Percentiles rank a stretch among this genome's conserved stretches.
Conservation (phyloP, 2,329 filamentous ascomycete species). For the Paecilomyces variotii region DNA sequence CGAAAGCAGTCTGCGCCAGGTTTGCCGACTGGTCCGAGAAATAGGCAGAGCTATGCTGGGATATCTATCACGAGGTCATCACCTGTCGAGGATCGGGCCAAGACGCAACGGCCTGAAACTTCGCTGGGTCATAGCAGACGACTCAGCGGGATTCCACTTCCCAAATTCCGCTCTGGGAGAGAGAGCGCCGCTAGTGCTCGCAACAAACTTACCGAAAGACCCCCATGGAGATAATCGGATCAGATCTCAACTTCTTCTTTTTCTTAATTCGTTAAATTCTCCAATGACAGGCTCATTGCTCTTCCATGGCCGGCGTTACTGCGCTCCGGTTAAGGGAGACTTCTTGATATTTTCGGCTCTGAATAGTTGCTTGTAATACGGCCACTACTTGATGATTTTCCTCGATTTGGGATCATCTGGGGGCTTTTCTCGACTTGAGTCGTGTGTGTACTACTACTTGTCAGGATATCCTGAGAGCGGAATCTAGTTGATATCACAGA, state of each 20-base stretch:
- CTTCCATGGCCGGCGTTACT: not conserved
- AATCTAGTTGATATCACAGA: not conserved
- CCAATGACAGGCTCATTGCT: not conserved
- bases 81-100: constrained; percentile 14
- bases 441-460: not conserved
- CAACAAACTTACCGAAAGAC: constrained; percentile 23
- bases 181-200: constrained; percentile 17
- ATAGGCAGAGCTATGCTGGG: constrained; percentile 31
- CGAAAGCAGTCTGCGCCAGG: constrained; percentile 16
- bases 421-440: not conserved
- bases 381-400: not conserved
- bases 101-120: constrained; percentile 28
- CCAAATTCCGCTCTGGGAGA: constrained; percentile 21
- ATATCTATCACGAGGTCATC: constrained; percentile 22
- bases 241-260: not conserved
- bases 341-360: not conserved
- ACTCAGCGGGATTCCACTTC: constrained; percentile 33
- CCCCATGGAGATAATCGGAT: constrained; percentile 26
- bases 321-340: not conserved
- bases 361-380: not conserved
- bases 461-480: not conserved
- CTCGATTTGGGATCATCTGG: not conserved
- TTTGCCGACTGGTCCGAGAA: constrained; percentile 25
- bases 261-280: not conserved
- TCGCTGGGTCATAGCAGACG: constrained; percentile 32